These are phyloP conservation scores for Mycena latifolia DNA, from an alignment of 768 basidiomycete genomes.

Conservation along the genomic window DNA sequence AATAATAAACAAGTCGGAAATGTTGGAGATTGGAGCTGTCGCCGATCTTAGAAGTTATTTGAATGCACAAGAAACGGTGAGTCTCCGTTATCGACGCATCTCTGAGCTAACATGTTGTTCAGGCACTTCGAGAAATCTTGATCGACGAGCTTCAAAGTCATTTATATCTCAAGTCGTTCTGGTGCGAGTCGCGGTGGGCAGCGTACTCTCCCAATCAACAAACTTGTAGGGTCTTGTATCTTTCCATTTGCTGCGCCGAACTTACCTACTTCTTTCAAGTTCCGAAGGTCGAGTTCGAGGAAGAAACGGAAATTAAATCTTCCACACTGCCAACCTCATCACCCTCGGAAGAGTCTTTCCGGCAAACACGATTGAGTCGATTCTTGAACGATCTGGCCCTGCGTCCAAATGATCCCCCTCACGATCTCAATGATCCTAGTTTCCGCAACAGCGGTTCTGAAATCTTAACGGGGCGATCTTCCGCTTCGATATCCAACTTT, in stretches of 20 bases:
- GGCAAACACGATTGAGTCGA: constrained; percentile 65
- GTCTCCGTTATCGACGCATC: constrained; percentile 29
- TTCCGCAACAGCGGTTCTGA: constrained; percentile 40
- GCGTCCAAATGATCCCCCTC: constrained; percentile 84
- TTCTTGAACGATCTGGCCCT: constrained; percentile 75
- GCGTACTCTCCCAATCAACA: constrained; percentile 86
- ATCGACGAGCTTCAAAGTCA: constrained; percentile 97
- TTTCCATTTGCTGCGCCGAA: neutral
- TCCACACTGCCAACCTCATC: constrained; percentile 48
- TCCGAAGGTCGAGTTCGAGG: constrained; percentile 74
- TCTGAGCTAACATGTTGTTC: constrained; percentile 20
- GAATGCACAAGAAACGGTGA: constrained; percentile 85
- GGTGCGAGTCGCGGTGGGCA: constrained; percentile 95
- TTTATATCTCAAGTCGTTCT: constrained; percentile 96
- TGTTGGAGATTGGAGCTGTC: constrained; percentile 96
- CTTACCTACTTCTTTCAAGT: constrained; percentile 54
- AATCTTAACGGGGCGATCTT: constrained; percentile 22
- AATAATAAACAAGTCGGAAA: constrained; percentile 90
- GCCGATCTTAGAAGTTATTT: constrained; percentile 91
- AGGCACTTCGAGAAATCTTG: constrained; percentile 94
- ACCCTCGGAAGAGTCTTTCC: constrained; percentile 54
- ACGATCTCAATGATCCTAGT: constrained; percentile 66
- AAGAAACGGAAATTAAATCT: constrained; percentile 51
- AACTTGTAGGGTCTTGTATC: constrained; percentile 64
- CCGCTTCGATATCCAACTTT: constrained; percentile 23